Conservation (phyloP, 345 rosid species). For the Iberis pinnata region DNA sequence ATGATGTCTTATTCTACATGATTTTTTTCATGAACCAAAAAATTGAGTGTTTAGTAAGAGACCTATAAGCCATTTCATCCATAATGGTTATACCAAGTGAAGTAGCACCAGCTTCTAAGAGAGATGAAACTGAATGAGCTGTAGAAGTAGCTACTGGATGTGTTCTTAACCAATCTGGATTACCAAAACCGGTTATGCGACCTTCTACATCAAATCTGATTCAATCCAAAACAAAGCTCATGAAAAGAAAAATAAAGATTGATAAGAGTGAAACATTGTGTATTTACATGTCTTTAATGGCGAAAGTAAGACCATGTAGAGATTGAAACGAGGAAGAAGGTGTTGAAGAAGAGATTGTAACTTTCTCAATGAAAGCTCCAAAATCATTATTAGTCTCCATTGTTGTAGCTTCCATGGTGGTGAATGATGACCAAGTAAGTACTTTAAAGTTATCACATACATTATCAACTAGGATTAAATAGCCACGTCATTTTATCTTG, state of each 20-base stretch:
- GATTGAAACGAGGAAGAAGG: constrained; percentile 47
- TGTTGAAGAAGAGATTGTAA: constrained; percentile 43
- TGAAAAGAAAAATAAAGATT: neutral
- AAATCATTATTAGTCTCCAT: constrained; percentile 48
- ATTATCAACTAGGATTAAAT: constrained; percentile 3
- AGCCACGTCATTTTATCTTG: constrained; percentile 15
- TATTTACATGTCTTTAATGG: constrained; percentile 78
- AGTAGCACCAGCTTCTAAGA: constrained; percentile 65
- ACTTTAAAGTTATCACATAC: constrained; percentile 5
- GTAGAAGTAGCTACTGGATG: constrained; percentile 63
- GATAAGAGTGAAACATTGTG: neutral
- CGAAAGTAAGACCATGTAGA: constrained; percentile 60
- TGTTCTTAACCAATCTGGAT: constrained; percentile 89
- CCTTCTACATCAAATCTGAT: constrained; percentile 81
- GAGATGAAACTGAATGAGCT: constrained; percentile 57
- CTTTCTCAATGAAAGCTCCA: constrained; percentile 84
- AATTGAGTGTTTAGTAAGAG: too few relatives aligned
- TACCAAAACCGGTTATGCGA: constrained; percentile 76
- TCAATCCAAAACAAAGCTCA: constrained; percentile 8
- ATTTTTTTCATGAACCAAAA: too few relatives aligned
- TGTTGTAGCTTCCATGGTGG: constrained; percentile 6
- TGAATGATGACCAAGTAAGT: constrained; percentile 26
- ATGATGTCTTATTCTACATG: too few relatives aligned
- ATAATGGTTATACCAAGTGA: constrained; percentile 62
- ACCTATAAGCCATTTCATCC: constrained; percentile 98